phyloP scores from a whole-genome alignment of 768 basidiomycete species.

The Lactarius pseudohatsudake region DNA sequence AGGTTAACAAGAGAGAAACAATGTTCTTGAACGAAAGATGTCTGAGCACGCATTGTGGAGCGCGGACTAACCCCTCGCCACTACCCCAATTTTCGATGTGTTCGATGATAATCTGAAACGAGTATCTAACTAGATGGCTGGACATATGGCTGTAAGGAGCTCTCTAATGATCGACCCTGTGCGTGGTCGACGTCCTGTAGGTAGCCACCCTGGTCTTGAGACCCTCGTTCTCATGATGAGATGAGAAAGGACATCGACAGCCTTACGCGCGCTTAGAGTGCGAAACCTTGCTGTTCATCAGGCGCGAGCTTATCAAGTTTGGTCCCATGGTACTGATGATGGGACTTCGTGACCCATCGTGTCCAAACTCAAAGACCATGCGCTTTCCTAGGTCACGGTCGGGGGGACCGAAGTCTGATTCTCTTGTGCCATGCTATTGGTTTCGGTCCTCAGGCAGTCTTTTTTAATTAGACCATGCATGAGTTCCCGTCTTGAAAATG shows the following conservation, averaged over 20 bases:
- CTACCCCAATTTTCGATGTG: neutral
- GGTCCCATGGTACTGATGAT: too few relatives aligned
- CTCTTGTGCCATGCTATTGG: too few relatives aligned
- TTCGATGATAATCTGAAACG: too few relatives aligned
- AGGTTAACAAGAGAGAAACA: too few relatives aligned
- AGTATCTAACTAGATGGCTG: neutral
- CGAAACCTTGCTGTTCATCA: neutral
- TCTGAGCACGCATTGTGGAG: neutral
- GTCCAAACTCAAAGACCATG: too few relatives aligned
- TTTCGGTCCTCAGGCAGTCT: too few relatives aligned
- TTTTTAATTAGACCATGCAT: too few relatives aligned
- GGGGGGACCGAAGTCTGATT: too few relatives aligned
- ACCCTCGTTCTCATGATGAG: too few relatives aligned
- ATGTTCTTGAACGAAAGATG: neutral
- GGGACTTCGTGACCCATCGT: neutral
- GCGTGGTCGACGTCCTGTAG: neutral
- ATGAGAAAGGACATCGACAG: too few relatives aligned
- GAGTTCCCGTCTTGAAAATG: too few relatives aligned
- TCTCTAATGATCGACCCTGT: neutral
- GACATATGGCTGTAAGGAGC: neutral
- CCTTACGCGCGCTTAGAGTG: neutral
- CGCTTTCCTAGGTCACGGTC: too few relatives aligned
- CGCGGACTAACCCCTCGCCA: neutral
- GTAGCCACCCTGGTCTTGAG: neutral
- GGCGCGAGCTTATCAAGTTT: neutral